phyloP scores from a whole-genome alignment of 345 rosid genomes.

The Laguncularia racemosa region DNA sequence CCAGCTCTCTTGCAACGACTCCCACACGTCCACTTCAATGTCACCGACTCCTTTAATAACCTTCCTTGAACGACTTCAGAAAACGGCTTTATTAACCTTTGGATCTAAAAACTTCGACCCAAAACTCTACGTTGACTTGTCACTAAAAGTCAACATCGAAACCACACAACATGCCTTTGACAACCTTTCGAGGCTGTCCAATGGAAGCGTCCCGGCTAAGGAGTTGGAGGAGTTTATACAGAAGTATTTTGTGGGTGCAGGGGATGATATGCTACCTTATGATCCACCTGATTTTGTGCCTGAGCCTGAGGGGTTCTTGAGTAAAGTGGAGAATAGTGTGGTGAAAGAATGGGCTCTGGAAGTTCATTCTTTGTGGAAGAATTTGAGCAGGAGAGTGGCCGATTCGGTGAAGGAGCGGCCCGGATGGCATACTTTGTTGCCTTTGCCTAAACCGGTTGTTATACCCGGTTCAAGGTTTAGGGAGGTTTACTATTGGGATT shows the following conservation, averaged over 20 bases:
- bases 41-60: conserved; percentile 21
- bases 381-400: conserved; percentile 48
- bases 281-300: conserved; percentile 56
- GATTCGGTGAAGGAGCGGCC: conserved; percentile 34
- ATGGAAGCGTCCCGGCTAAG: conserved; percentile 17
- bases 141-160: conserved; percentile 44
- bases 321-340: conserved; percentile 43
- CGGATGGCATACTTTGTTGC: conserved; percentile 60
- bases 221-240: conserved; percentile 24
- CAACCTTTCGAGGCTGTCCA: conserved; percentile 29
- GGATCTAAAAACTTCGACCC: conserved; percentile 44
- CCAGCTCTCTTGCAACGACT: no score
- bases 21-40: no score
- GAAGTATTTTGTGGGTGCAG: conserved; percentile 41
- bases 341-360: conserved; percentile 71
- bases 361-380: conserved; percentile 71
- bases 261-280: conserved; percentile 43
- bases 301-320: conserved; percentile 57
- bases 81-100: conserved; percentile 42
- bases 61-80: conserved; percentile 64
- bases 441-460: conserved; percentile 51
- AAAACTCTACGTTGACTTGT: conserved; percentile 57
- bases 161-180: conserved; percentile 38
- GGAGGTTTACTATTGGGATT: conserved; percentile 92
- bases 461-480: conserved; percentile 75